Evolutionary conservation across 495 filamentous ascomycete genomes (phyloP).

Genomic region (Podospora anserina): DNA sequence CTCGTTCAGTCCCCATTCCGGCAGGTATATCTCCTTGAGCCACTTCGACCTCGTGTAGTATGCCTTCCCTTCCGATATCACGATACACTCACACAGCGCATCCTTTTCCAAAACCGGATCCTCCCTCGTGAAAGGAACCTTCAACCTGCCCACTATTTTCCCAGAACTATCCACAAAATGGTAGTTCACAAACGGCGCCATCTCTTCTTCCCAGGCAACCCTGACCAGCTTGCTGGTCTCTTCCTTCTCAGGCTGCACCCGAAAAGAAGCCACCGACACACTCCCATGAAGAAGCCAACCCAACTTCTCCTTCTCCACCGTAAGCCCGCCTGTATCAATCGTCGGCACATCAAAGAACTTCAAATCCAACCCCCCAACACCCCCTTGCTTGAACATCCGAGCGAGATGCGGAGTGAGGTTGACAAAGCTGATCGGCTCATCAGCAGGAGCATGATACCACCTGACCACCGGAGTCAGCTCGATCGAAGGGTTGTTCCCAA

Average conservation of each 20-base stretch:
- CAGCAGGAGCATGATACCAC: not conserved
- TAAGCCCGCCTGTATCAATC: not conserved
- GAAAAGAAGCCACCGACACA: not conserved
- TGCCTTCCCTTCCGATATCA: not conserved
- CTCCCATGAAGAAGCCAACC: not conserved
- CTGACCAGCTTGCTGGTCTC: not conserved
- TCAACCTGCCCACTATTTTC: not conserved
- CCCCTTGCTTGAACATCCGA: not conserved
- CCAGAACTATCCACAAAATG: not conserved
- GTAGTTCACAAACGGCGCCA: not conserved
- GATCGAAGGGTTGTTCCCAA: not conserved
- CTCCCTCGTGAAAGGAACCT: not conserved
- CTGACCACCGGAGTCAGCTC: not conserved
- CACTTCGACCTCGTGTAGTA: not conserved
- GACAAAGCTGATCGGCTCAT: not conserved
- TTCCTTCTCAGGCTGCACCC: not conserved
- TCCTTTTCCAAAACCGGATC: not conserved
- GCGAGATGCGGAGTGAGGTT: not conserved
- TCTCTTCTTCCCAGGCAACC: not conserved
- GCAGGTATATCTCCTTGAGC: not conserved
- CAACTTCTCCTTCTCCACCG: not conserved
- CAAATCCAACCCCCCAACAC: not conserved
- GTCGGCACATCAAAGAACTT: not conserved
- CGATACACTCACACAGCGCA: not conserved
- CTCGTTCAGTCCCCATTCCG: not conserved